A percentile compares a stretch with the other conserved stretches of the same genome.
phyloP scores from a whole-genome alignment of 306 rosid species.

The Sindora glabra region DNA sequence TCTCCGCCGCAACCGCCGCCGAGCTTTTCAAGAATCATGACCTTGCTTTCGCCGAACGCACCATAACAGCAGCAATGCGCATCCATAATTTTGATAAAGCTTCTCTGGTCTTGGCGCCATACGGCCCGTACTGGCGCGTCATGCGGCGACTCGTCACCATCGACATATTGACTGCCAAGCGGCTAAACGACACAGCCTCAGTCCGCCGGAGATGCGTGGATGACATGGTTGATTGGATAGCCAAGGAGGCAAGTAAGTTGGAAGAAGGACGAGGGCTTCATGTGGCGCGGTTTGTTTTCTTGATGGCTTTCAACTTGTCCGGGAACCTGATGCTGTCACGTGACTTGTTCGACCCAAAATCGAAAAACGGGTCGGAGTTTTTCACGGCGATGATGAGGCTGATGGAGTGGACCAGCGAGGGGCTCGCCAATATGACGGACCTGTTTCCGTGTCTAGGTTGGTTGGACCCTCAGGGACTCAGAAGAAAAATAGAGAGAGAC shows the following conservation, averaged over 20 bases:
- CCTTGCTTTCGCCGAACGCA: slow-evolving; percentile 42
- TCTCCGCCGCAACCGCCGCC: slow-evolving; percentile 31
- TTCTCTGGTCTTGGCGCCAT: slow-evolving; percentile 51
- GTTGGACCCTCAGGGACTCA: slow-evolving; percentile 47
- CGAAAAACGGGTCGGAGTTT: slow-evolving; percentile 38
- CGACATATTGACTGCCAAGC: slow-evolving; percentile 44
- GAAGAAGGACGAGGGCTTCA: slow-evolving; percentile 23
- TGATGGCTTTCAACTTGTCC: slow-evolving; percentile 43
- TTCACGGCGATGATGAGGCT: slow-evolving; percentile 31
- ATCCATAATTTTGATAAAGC: slow-evolving; percentile 42
- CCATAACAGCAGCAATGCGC: slow-evolving; percentile 35
- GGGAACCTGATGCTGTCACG: slow-evolving; percentile 52
- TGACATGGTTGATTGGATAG: slow-evolving; percentile 43
- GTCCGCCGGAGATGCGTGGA: slow-evolving; percentile 38
- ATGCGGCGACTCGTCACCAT: slow-evolving; percentile 44
- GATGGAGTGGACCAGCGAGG: slow-evolving; percentile 52
- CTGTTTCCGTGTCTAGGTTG: slow-evolving; percentile 41
- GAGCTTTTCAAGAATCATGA: slow-evolving; percentile 55
- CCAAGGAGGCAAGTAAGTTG: slow-evolving; percentile 18
- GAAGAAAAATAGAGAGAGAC: slow-evolving; percentile 41
- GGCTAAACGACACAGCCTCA: slow-evolving; percentile 33
- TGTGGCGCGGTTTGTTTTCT: slow-evolving; percentile 43
- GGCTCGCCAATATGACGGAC: slow-evolving; percentile 33
- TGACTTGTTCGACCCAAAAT: slow-evolving; percentile 39
- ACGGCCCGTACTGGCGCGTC: slow-evolving; percentile 65